Evolutionary conservation across 2,329 filamentous ascomycete genomes (phyloP).

Genomic region (Bisporella sp.): DNA sequence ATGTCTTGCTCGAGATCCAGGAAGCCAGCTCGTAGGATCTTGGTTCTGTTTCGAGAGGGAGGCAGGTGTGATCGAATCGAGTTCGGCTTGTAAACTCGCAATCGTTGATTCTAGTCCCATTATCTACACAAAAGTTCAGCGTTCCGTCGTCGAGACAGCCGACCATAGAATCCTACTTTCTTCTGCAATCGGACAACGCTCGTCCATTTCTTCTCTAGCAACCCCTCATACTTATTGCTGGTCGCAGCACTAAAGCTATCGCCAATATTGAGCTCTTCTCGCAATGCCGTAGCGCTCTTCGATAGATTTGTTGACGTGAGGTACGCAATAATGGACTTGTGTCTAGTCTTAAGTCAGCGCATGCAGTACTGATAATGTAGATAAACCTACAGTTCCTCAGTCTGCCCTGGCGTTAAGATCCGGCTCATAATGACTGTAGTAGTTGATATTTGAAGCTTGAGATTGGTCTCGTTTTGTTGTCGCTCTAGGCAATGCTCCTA

Average conservation of each 20-base stretch:
- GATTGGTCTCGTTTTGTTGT: slow-evolving; percentile 3
- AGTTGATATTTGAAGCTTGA: slow-evolving; percentile 21
- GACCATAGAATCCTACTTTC: slow-evolving; percentile 53
- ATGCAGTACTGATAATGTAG: neutral
- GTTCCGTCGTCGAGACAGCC: neutral
- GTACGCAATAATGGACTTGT: slow-evolving; percentile 92
- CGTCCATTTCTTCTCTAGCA: slow-evolving; percentile 98
- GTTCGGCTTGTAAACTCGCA: slow-evolving; percentile 67
- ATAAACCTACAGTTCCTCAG: slow-evolving; percentile 71
- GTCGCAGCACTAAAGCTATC: slow-evolving; percentile 69
- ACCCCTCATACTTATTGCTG: slow-evolving; percentile 86
- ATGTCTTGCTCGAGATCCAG: slow-evolving; percentile 73
- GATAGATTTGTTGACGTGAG: slow-evolving; percentile 66
- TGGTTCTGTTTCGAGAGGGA: slow-evolving; percentile 71
- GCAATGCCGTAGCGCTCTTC: slow-evolving; percentile 62
- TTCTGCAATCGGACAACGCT: slow-evolving; percentile 91
- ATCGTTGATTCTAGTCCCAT: slow-evolving; percentile 84
- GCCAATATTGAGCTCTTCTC: slow-evolving; percentile 69
- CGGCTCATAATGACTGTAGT: slow-evolving; percentile 54
- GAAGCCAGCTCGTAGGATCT: slow-evolving; percentile 81
- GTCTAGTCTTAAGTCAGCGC: slow-evolving; percentile 41
- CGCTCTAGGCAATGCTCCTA: neutral
- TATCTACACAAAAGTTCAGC: slow-evolving; percentile 48
- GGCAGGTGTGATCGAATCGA: slow-evolving; percentile 75
- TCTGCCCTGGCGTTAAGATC: slow-evolving; percentile 71